Conservation (phyloP, 306 rosid species). For the Lathyrus aphaca region DNA sequence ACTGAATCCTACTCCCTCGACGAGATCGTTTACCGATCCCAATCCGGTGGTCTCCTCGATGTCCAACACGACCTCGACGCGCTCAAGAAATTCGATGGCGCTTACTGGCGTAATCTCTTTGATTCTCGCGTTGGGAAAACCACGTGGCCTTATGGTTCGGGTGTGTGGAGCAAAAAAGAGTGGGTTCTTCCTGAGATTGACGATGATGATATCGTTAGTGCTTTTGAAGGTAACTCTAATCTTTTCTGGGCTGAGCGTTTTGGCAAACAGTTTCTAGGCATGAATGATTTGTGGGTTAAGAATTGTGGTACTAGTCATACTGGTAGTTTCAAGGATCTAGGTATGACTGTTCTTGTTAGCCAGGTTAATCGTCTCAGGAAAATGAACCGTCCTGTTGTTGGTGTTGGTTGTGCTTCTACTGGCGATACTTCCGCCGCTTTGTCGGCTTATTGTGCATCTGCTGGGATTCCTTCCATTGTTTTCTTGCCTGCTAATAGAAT, state of each 20-base stretch:
- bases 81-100: conserved; percentile 65
- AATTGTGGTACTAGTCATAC: conserved; percentile 92
- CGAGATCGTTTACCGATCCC: conserved; percentile 82
- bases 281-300: conserved; percentile 86
- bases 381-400: conserved; percentile 71
- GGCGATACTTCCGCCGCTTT: conserved; percentile 85
- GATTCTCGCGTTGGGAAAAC: conserved; percentile 80
- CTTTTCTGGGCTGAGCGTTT: conserved; percentile 91
- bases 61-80: conserved; percentile 75
- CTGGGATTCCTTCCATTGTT: conserved; percentile 76
- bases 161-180: conserved; percentile 89
- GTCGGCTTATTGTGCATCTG: conserved; percentile 76
- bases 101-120: conserved; percentile 77
- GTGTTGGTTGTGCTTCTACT: conserved; percentile 85
- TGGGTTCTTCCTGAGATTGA: conserved; percentile 87
- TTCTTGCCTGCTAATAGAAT: conserved; percentile 71
- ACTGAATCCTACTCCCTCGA: conserved; percentile 79
- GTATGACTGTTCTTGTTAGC: conserved; percentile 86
- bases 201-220: conserved; percentile 66
- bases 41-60: conserved; percentile 75
- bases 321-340: conserved; percentile 81
- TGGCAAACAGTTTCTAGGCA: conserved; percentile 70
- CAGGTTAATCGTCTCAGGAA: conserved; percentile 77
- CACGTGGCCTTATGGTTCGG: conserved; percentile 88
- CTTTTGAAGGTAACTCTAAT: conserved; percentile 83